Conservation (phyloP, 768 basidiomycete genomes). For the Asterophora parasitica region DNA sequence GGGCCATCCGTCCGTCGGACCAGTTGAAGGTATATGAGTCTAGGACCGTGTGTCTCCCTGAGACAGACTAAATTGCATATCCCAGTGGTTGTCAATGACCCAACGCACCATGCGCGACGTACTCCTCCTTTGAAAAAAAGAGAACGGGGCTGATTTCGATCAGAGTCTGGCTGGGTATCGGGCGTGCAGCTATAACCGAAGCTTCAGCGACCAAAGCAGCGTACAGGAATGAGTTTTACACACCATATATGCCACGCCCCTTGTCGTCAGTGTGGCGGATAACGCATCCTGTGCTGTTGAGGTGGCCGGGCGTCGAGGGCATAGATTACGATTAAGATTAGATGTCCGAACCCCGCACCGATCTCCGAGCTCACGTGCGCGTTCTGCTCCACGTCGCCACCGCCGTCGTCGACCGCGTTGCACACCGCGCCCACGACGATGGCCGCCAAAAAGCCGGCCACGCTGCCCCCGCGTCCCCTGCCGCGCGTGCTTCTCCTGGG, state of each 20-base stretch:
- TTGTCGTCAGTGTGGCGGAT: conserved; percentile 43
- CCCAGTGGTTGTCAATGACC: neutral
- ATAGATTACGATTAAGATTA: conserved; percentile 6
- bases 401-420: no score
- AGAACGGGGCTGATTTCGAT: conserved; percentile 85
- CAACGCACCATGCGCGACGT: conserved; percentile 48
- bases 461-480: conserved; percentile 43
- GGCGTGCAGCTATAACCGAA: conserved; percentile 36
- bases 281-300: conserved; percentile 46
- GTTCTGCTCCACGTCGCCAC: conserved; percentile 7
- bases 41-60: conserved; percentile 52
- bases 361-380: conserved; percentile 16
- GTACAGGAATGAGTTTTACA: neutral
- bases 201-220: neutral
- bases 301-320: conserved; percentile 21
- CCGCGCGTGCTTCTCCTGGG: conserved; percentile 48
- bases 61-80: neutral
- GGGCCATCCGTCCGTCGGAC: conserved; percentile 68
- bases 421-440: neutral
- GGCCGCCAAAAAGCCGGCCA: conserved; percentile 16
- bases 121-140: conserved; percentile 69
- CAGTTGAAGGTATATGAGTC: conserved; percentile 79
- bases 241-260: conserved; percentile 67
- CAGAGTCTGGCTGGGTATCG: conserved; percentile 56
- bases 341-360: conserved; percentile 11